phyloP scores from a whole-genome alignment of 768 basidiomycete species.

The Gymnopilus junonius region DNA sequence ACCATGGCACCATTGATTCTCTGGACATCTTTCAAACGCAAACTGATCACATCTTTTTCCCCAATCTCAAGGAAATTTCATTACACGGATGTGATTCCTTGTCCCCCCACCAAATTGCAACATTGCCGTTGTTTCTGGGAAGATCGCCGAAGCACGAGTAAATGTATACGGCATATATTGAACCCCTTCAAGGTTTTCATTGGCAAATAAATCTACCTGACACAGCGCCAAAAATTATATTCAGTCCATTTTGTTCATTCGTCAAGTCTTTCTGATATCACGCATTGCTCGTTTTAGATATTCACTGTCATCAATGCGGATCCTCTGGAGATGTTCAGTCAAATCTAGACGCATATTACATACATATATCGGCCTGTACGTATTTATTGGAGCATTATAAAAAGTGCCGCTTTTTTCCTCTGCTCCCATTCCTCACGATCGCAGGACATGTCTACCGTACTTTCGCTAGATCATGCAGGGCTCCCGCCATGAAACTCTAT shows the following conservation, averaged over 20 bases:
- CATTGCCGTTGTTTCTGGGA: background rate
- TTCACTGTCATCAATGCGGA: background rate
- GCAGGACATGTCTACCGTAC: background rate
- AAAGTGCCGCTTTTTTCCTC: background rate
- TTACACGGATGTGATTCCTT: background rate
- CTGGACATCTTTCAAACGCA: background rate
- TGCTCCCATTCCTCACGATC: background rate
- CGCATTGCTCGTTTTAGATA: background rate
- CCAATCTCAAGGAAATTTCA: background rate
- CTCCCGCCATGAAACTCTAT: background rate
- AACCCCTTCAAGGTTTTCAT: background rate
- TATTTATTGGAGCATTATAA: background rate
- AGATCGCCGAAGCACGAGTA: background rate
- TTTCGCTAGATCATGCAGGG: background rate
- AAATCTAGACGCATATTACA: background rate
- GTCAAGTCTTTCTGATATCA: background rate
- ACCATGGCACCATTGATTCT: background rate
- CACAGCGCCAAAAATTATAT: no score
- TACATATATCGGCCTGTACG: background rate
- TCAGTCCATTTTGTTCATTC: no score
- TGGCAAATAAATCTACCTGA: background rate
- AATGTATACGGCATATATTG: background rate
- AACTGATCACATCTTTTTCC: background rate
- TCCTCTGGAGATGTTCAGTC: background rate
- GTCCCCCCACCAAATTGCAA: background rate